Evolutionary conservation across 208 protist species (phyloP), one percentile per base, ranked within the genome.

Genomic region (Porcisia hertigi): DNA sequence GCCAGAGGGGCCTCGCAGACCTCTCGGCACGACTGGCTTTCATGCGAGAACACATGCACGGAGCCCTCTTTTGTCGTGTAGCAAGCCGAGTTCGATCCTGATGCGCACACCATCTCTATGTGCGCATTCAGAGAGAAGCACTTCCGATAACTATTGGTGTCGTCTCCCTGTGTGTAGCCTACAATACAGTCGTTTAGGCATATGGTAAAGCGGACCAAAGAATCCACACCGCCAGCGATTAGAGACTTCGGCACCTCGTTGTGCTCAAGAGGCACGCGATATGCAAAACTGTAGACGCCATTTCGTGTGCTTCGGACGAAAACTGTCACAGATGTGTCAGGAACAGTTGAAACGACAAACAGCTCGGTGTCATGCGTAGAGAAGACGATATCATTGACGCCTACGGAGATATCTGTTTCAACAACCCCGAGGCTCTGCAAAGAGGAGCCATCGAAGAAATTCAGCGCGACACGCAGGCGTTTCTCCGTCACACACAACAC

Each of bases 401-500:
- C 63, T 20, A 90, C 86, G 25, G 57, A 77, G 1, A 89, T 83
- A 59, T 92, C 73, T 25, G 92, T 77, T 3, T 84, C 78, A 6
- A 92, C 58, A n/a, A 77, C 70, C 11, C 89, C 75, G 41, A 94
- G 25, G 11, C 78, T 55, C 63, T 82, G 76, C 58, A 77, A 78
- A 7, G 82, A 77, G 30, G 84, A 76, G 11, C 66, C 76, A n/a
- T 84, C 79, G 83, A 89, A 95, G 54, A 94, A 86, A 58, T 86
- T 81, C 8, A 97, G 63, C 4, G 76, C 63, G 20, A 94, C 85
- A 18, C 80, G 71, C 45, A 94, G 77, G 3, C 87, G 82, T 45
- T 76, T 73, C 79, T 94, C 88, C 0, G 89, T 84, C 1, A 95
- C 25, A 63, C 88, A 94, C 23, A 97, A 45, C 30, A 94, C 25